A percentile compares a stretch with the other conserved stretches of the same genome.
Evolutionary conservation across 768 basidiomycete species (phyloP).

Genomic region (Trametes meyenii): DNA sequence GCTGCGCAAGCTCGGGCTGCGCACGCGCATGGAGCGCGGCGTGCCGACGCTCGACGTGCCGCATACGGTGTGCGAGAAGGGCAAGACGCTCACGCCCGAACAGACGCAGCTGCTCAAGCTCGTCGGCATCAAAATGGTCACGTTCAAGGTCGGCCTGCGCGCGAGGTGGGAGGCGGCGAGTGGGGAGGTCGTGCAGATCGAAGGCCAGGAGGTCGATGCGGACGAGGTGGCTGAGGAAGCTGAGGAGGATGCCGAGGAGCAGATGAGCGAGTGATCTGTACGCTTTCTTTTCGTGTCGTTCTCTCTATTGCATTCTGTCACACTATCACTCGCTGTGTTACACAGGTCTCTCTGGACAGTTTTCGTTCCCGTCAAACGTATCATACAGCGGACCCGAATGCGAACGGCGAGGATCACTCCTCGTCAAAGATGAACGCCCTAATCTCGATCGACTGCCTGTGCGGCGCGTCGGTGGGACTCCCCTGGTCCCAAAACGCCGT

Average conservation of each 20-base stretch:
- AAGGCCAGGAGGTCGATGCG: conserved; percentile 43
- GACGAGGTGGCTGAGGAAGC: conserved; percentile 40
- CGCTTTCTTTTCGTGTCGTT: conserved; percentile 1
- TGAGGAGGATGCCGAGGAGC: conserved; percentile 35
- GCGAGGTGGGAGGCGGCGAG: conserved; percentile 73
- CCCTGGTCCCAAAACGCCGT: conserved; percentile 43
- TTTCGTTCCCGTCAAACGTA: not conserved
- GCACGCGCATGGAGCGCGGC: conserved; percentile 83
- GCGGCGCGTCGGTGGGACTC: conserved; percentile 39
- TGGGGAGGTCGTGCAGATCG: conserved; percentile 65
- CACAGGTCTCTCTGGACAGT: conserved; percentile 9
- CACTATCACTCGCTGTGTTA: not conserved
- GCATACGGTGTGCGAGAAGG: conserved; percentile 86
- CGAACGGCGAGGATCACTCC: conserved; percentile 29
- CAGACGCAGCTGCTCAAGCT: conserved; percentile 94
- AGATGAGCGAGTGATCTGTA: conserved; percentile 32
- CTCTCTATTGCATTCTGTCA: conserved; percentile 3
- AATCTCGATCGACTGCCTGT: conserved; percentile 48
- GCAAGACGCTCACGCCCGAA: conserved; percentile 77
- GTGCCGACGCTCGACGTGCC: conserved; percentile 80
- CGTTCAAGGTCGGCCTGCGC: conserved; percentile 72
- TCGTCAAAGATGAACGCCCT: conserved; percentile 46
- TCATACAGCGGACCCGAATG: not conserved
- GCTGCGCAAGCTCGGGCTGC: conserved; percentile 86
- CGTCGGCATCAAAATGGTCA: conserved; percentile 86